Evolutionary conservation across 2,329 filamentous ascomycete genomes (phyloP), one percentile per base, ranked within the genome.

Genomic region (Penicillium sp.): DNA sequence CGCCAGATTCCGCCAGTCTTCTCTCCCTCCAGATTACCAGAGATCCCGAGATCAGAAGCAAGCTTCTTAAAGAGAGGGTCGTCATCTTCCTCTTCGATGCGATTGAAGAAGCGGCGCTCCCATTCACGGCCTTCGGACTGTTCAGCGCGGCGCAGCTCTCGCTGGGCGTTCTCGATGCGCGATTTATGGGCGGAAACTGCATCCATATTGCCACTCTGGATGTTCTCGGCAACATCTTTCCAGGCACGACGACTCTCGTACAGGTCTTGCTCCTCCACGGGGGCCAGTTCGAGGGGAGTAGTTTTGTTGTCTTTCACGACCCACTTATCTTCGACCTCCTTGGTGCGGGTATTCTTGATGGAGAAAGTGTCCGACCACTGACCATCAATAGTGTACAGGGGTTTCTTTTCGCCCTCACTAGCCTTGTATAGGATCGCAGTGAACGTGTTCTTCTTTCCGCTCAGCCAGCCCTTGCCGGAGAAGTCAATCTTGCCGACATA

Each of bases 401-500:
- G 56, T 85, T 82, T 48, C 90, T 87, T 78, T 61, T 80, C 74
- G 87, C 91, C 75, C 77, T 86, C 75, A 58, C 80, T 83, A 58
- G 77, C 86, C 76, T 74, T 90, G 76, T 89, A 92, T 53, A 97
- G 72, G 21, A 81, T 81, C 13, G 92, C 93, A 11, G 81, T 85
- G 71, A 97, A 91, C 52, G 83, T 89, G 78, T 97, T 97, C 80
- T 96, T 97, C 82, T 96, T 96, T 62, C 93, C 94, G 42, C 89
- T 92, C 9, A 99, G 76, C 93, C 93, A 99, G 54, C 93, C 93
- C 72, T 91, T 93, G 67, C 93, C 92, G 57, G 86, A 89, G 79
- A 96, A 99, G 71, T 96, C 91, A 67, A 97, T 90, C 77, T 91
- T 92, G 60, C 91, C 85, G 4, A 91, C 89, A 77, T 88, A 97